A percentile compares a stretch with the other conserved stretches of the same genome.
Conservation (phyloP, 2,329 filamentous ascomycete genomes). For the Ophiobolus disseminans region DNA sequence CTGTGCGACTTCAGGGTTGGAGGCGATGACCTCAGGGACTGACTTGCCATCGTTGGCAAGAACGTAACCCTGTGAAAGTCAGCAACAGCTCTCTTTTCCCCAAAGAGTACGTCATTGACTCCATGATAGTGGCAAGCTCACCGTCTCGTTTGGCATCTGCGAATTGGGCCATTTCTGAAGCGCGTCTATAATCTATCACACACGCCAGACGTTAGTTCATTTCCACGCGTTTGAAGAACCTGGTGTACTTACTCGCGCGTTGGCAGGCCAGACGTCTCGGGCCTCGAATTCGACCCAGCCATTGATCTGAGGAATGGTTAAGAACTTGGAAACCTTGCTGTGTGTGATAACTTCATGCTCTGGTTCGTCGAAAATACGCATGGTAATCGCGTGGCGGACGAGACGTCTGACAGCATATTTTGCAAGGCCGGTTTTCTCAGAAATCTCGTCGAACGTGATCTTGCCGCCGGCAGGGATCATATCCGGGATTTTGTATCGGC, state of each 20-base stretch:
- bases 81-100: neutral
- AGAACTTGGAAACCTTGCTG: slow-evolving; percentile 19
- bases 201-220: slow-evolving; percentile 5
- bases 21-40: slow-evolving; percentile 14
- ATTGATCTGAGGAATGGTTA: slow-evolving; percentile 16
- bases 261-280: slow-evolving; percentile 17
- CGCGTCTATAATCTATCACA: slow-evolving; percentile 14
- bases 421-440: slow-evolving; percentile 13
- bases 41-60: slow-evolving; percentile 21
- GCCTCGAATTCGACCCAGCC: slow-evolving; percentile 15
- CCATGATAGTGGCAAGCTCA: slow-evolving; percentile 3
- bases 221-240: slow-evolving; percentile 5
- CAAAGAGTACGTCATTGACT: neutral
- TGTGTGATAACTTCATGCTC: slow-evolving; percentile 16
- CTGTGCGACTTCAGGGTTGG: slow-evolving; percentile 10
- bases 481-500: slow-evolving; percentile 17
- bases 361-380: slow-evolving; percentile 20
- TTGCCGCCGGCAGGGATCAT: slow-evolving; percentile 16
- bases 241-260: slow-evolving; percentile 12
- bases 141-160: slow-evolving; percentile 15
- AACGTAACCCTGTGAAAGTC: slow-evolving; percentile 13
- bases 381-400: slow-evolving; percentile 15
- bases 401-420: slow-evolving; percentile 15
- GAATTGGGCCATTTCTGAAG: slow-evolving; percentile 23
- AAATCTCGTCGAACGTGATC: slow-evolving; percentile 17